Conservation (phyloP, 23 red algal species). For the Gracilaria gracilis region DNA sequence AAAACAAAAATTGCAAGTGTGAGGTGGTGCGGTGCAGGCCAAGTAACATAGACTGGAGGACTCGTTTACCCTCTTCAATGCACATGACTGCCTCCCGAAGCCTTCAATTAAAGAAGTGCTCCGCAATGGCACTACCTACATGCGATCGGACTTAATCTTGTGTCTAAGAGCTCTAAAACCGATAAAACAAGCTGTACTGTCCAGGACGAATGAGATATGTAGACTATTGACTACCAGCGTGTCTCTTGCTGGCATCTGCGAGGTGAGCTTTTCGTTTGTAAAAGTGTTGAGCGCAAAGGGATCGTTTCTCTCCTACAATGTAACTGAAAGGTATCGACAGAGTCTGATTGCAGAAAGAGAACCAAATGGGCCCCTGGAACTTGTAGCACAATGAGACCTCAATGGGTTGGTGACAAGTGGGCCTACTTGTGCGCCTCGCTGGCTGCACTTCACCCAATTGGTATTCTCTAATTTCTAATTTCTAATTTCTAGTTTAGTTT, state of each 20-base stretch:
- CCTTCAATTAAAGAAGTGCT: too few species aligned
- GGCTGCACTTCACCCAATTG: too few species aligned
- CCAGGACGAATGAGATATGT: neutral
- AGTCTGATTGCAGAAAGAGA: neutral
- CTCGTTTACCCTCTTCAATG: neutral
- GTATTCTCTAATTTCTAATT: too few species aligned
- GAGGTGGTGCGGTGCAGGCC: too few species aligned
- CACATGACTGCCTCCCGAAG: neutral
- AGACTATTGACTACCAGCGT: neutral
- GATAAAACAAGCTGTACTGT: neutral
- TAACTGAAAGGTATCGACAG: slow-evolving; percentile 17
- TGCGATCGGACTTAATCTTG: neutral
- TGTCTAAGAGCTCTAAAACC: neutral
- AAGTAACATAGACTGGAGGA: too few species aligned
- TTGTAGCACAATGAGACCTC: too few species aligned
- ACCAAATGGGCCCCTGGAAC: neutral
- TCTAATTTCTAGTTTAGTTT: too few species aligned
- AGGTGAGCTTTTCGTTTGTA: neutral
- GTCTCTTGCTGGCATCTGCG: neutral
- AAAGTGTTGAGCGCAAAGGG: neutral
- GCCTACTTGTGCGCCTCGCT: too few species aligned
- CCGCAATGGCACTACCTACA: neutral
- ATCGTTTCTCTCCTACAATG: neutral
- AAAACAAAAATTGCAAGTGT: too few species aligned
- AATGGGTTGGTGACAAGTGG: too few species aligned